phyloP scores from a whole-genome alignment of 2,329 filamentous ascomycete species.

The Camptophora hylomeconis region DNA sequence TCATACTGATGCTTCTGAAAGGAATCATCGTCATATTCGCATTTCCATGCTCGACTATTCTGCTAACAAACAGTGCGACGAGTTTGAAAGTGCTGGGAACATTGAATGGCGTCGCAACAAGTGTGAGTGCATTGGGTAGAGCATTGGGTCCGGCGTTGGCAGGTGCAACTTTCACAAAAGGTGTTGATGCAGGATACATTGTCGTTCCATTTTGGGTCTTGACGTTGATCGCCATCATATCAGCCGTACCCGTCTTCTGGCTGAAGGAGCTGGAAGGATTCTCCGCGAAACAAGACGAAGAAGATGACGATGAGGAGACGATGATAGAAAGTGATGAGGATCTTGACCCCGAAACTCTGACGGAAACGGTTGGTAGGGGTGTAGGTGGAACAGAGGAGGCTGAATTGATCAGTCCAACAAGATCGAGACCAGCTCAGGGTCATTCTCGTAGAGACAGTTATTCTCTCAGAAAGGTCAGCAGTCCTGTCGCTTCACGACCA shows the following conservation, averaged over 20 bases:
- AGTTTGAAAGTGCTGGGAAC: constrained; percentile 71
- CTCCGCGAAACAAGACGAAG: constrained; percentile 24
- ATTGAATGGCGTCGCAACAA: constrained; percentile 80
- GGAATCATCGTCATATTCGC: constrained; percentile 66
- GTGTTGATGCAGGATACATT: constrained; percentile 62
- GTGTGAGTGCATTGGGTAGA: constrained; percentile 65
- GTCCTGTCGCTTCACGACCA: too few species aligned
- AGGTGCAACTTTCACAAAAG: constrained; percentile 62
- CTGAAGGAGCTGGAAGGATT: constrained; percentile 63
- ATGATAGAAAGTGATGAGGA: constrained; percentile 7
- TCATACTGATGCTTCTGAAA: constrained; percentile 59
- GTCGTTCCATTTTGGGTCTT: constrained; percentile 73
- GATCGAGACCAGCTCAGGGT: too few species aligned
- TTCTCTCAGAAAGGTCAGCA: too few species aligned
- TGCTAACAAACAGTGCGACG: constrained; percentile 74
- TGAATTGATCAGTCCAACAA: too few species aligned
- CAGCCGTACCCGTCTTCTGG: constrained; percentile 60
- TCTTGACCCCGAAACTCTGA: neutral
- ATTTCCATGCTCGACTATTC: constrained; percentile 79
- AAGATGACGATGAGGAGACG: constrained; percentile 16
- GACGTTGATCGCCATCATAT: constrained; percentile 48
- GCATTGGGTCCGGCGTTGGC: constrained; percentile 64
- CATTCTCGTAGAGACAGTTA: too few species aligned
- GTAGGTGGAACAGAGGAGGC: too few species aligned
- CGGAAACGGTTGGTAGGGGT: too few species aligned